Conservation (phyloP, 352 stramenopile genomes). For the Phytophthora hibernalis region DNA sequence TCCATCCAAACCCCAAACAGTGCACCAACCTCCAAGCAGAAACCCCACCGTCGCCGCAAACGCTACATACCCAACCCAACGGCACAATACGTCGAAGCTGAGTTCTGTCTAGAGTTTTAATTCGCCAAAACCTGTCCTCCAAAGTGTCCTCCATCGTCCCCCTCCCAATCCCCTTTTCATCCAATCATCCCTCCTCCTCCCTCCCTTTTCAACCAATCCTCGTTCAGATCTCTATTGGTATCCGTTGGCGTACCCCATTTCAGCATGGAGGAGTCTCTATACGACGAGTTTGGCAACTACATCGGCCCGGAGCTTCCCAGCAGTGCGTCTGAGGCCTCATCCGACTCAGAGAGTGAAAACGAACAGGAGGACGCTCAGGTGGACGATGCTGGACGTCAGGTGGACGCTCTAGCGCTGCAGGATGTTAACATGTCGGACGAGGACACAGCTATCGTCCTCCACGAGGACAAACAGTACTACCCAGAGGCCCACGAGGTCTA, state of each 20-base stretch:
- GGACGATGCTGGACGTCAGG: constrained; percentile 33
- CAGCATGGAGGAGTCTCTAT: constrained; percentile 95
- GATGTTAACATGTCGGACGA: constrained; percentile 68
- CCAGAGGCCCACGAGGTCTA: constrained; percentile 97
- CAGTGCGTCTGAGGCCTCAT: constrained; percentile 74
- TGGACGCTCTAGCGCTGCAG: constrained; percentile 64
- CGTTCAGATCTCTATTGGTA: constrained; percentile 23
- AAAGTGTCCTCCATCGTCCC: constrained; percentile 10
- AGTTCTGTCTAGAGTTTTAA: constrained; percentile 49
- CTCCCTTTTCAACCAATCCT: constrained; percentile 15
- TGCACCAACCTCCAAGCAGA: neutral
- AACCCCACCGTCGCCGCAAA: neutral
- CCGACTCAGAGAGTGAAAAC: constrained; percentile 57
- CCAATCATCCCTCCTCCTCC: constrained; percentile 15
- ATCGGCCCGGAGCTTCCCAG: constrained; percentile 97
- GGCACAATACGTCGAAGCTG: constrained; percentile 36
- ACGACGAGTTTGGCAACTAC: constrained; percentile 99
- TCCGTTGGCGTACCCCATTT: neutral
- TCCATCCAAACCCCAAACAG: constrained; percentile 34
- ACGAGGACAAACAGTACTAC: constrained; percentile 99
- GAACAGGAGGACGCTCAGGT: constrained; percentile 47
- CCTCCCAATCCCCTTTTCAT: neutral
- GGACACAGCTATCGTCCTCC: constrained; percentile 95
- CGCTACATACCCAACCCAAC: constrained; percentile 21
- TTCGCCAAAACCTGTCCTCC: neutral